Conservation (phyloP, 139 green algal genomes). For the Coccomyxa sp. region DNA sequence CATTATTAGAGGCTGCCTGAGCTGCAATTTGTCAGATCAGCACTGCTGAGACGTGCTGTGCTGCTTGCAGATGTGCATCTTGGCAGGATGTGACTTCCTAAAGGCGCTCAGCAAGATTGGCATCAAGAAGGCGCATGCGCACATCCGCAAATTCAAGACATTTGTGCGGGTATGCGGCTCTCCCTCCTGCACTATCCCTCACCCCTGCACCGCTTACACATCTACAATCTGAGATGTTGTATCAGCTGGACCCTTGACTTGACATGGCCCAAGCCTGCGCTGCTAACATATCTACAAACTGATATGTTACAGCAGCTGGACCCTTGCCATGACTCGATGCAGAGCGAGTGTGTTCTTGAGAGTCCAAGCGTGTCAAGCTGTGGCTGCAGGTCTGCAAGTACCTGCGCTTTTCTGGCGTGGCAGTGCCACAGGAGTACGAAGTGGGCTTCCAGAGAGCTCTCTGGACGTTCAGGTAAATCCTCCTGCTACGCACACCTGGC, state of each 20-base stretch:
- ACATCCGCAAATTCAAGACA: conserved; percentile 60
- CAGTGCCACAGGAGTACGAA: conserved; percentile 78
- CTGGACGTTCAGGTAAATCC: conserved; percentile 92
- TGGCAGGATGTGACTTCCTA: conserved; percentile 97
- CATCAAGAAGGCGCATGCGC: conserved; percentile 85
- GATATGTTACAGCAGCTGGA: no score
- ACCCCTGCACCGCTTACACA: not conserved
- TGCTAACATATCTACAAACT: no score
- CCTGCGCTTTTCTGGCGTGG: conserved; percentile 73
- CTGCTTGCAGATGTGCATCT: conserved; percentile 83
- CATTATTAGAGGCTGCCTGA: not conserved
- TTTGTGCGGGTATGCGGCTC: conserved; percentile 58
- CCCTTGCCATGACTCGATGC: no score
- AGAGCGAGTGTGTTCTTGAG: no score
- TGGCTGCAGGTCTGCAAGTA: conserved; percentile 52
- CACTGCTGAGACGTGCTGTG: not conserved
- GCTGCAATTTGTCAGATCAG: not conserved
- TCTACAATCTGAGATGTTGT: no score
- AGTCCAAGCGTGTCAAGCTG: no score
- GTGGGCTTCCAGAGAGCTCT: conserved; percentile 77
- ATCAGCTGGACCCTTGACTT: no score
- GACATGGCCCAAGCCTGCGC: no score
- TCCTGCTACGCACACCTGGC: no score
- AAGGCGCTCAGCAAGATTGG: conserved; percentile 73
- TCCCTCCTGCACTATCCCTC: not conserved